Conservation (phyloP, 441 rosid genomes). For the Metrosideros polymorpha region DNA sequence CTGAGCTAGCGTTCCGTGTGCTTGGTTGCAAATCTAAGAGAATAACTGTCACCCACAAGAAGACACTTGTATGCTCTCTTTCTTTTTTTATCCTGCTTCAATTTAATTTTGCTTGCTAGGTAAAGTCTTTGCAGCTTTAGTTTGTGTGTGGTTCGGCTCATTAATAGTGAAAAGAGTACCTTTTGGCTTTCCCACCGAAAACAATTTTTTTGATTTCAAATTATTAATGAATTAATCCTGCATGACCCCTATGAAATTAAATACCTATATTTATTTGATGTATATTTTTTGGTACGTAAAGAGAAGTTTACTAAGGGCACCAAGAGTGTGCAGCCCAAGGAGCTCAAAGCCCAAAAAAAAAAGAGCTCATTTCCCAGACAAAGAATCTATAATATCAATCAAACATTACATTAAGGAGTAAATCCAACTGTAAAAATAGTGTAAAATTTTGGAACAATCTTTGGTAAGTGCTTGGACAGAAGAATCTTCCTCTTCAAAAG, state of each 20-base stretch:
- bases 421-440: neutral
- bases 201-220: neutral
- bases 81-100: neutral
- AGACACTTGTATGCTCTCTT: constrained; percentile 70
- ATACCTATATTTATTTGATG: neutral
- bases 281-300: neutral
- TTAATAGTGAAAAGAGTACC: neutral
- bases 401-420: neutral
- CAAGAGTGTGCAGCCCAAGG: neutral
- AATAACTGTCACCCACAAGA: constrained; percentile 94
- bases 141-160: neutral
- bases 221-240: neutral
- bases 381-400: neutral
- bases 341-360: neutral
- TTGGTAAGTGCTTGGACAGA: neutral
- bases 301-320: neutral
- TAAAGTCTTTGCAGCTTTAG: neutral
- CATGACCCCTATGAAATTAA: neutral
- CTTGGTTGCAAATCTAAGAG: constrained; percentile 98
- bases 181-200: neutral
- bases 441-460: neutral
- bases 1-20: constrained; percentile 82
- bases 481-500: neutral
- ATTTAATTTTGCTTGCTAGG: neutral
- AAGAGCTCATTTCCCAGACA: neutral